phyloP scores from a whole-genome alignment of 2,329 filamentous ascomycete species.

The Colletotrichum liriopes region DNA sequence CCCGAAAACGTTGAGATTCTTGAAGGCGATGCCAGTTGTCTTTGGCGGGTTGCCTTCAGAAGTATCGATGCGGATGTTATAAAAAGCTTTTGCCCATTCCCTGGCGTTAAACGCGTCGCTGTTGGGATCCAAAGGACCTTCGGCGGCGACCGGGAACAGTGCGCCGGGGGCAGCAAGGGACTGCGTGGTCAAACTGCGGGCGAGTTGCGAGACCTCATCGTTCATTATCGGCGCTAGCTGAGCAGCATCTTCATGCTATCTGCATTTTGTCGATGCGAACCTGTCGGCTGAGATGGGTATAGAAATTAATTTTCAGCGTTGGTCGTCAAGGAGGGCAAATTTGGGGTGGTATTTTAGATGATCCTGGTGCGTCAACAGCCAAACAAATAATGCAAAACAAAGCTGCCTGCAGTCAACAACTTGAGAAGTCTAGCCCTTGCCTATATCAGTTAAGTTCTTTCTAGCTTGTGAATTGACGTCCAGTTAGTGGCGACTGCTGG shows the following conservation, averaged over 20 bases:
- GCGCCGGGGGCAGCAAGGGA: constrained; percentile 44
- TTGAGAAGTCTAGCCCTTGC: neutral
- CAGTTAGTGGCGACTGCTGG: neutral
- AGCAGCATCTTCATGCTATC: constrained; percentile 6
- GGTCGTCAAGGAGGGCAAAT: neutral
- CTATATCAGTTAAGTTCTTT: neutral
- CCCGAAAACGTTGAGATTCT: constrained; percentile 60
- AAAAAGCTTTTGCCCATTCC: constrained; percentile 61
- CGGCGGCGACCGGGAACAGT: constrained; percentile 48
- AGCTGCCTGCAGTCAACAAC: too few relatives aligned
- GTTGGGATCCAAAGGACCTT: constrained; percentile 55
- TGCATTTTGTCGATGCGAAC: constrained; percentile 10
- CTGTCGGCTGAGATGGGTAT: neutral
- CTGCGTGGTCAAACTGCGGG: constrained; percentile 49
- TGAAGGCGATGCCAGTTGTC: constrained; percentile 58
- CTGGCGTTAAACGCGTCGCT: constrained; percentile 58
- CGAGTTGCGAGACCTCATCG: constrained; percentile 48
- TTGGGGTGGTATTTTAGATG: neutral
- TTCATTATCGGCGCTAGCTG: constrained; percentile 17
- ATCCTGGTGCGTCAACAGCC: too few relatives aligned
- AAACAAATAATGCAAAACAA: neutral
- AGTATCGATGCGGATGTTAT: constrained; percentile 45
- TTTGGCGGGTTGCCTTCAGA: constrained; percentile 49
- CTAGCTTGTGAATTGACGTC: neutral
- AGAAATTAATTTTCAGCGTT: neutral